Evolutionary conservation across 2,329 filamentous ascomycete species (phyloP).

Genomic region (Claviceps purpurea): DNA sequence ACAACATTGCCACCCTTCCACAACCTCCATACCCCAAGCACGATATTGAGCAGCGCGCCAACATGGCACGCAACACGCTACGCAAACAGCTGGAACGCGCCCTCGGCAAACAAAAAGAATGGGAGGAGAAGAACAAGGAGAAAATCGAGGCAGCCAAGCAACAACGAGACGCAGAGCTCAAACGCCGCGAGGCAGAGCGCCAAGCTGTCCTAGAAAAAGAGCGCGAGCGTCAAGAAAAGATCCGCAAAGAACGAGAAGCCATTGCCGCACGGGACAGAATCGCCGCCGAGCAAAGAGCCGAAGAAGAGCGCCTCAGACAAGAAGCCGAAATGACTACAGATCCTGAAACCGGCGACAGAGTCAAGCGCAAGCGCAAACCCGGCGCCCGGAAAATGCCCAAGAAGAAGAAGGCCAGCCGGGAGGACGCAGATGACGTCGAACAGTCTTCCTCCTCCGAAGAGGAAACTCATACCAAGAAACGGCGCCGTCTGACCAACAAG

Average conservation of each 20-base stretch:
- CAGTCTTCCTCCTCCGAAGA: slow-evolving; percentile 31
- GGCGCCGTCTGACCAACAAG: slow-evolving; percentile 42
- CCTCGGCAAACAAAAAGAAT: slow-evolving; percentile 72
- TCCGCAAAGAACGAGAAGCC: slow-evolving; percentile 72
- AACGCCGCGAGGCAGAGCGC: slow-evolving; percentile 63
- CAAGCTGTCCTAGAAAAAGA: slow-evolving; percentile 54
- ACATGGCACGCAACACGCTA: slow-evolving; percentile 94
- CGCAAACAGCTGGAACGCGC: slow-evolving; percentile 81
- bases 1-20: slow-evolving; percentile 48
- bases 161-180: slow-evolving; percentile 67
- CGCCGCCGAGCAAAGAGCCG: slow-evolving; percentile 49
- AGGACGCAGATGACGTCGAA: slow-evolving; percentile 31
- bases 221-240: slow-evolving; percentile 61
- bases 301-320: slow-evolving; percentile 19
- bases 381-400: slow-evolving; percentile 34
- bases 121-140: slow-evolving; percentile 83
- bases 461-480: slow-evolving; percentile 44
- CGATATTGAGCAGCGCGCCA: slow-evolving; percentile 87
- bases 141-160: slow-evolving; percentile 73
- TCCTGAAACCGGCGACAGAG: slow-evolving; percentile 65
- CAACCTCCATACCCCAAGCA: slow-evolving; percentile 76
- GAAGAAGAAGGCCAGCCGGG: slow-evolving; percentile 35
- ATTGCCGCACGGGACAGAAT: slow-evolving; percentile 66
- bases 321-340: slow-evolving; percentile 75
- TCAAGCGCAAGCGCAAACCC: slow-evolving; percentile 62